Conservation (phyloP, 225 moss, liverwort and hornwort species). For the Neckera pumila region DNA sequence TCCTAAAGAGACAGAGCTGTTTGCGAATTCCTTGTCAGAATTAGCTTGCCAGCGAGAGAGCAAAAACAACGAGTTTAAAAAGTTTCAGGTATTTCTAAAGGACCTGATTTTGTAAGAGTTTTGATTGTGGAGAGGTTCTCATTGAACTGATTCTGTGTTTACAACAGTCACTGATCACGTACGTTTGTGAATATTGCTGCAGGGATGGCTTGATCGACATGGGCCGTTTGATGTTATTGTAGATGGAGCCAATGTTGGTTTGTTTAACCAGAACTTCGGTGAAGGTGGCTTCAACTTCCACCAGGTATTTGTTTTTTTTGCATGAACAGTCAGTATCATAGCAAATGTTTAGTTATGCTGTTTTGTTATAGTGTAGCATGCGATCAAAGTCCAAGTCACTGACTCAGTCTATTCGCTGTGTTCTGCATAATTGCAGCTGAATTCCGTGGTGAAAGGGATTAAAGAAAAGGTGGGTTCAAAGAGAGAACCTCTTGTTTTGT, state of each 20-base stretch:
- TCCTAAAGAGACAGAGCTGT: conserved; percentile 72
- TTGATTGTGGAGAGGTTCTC: not conserved
- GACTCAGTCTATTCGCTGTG: not conserved
- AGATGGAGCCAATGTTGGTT: conserved; percentile 86
- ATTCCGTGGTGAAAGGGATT: conserved; percentile 70
- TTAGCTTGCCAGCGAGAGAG: conserved; percentile 69
- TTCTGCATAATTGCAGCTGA: conserved; percentile 47
- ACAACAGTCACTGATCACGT: not conserved
- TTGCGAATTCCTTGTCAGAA: conserved; percentile 72
- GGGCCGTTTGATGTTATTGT: conserved; percentile 89
- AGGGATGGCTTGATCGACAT: conserved; percentile 80
- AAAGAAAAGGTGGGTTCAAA: conserved; percentile 40
- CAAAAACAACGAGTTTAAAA: conserved; percentile 70
- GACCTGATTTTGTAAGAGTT: not conserved
- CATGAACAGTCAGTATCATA: not conserved
- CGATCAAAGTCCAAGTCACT: not conserved
- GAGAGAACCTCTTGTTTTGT: conserved; percentile 59
- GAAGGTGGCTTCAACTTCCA: conserved; percentile 86
- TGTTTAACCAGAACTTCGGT: conserved; percentile 86
- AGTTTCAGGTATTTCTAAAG: conserved; percentile 57
- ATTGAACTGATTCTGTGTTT: not conserved
- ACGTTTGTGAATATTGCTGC: conserved; percentile 2
- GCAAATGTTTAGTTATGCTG: not conserved
- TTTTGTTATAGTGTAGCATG: not conserved
- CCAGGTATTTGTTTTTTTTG: conserved; percentile 11